Evolutionary conservation across 768 basidiomycete genomes (phyloP).

Genomic region (Pleurotus cornucopiae): DNA sequence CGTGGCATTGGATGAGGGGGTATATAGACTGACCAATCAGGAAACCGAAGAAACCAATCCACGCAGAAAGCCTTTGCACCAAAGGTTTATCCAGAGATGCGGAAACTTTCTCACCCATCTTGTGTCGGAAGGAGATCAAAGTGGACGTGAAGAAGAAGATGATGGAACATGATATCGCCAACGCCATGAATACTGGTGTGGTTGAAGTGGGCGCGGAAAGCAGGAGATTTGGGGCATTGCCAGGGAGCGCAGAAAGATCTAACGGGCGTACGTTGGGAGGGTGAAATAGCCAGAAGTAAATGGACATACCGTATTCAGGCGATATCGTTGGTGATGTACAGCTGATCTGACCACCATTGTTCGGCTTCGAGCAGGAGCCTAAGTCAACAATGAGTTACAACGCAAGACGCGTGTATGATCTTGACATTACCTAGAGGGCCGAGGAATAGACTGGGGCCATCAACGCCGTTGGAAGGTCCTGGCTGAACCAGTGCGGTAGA

Average conservation of each 20-base stretch:
- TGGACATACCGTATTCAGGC: conserved; percentile 56
- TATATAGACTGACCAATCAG: conserved; percentile 47
- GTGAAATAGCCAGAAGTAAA: not conserved
- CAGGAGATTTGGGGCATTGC: conserved; percentile 47
- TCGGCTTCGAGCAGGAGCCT: conserved; percentile 67
- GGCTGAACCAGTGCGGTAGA: conserved; percentile 35
- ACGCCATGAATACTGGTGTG: conserved; percentile 60
- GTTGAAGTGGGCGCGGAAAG: conserved; percentile 58
- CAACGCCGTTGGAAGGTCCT: conserved; percentile 31
- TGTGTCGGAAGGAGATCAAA: conserved; percentile 60
- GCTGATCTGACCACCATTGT: conserved; percentile 42
- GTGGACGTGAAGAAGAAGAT: conserved; percentile 67
- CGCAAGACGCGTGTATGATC: not conserved
- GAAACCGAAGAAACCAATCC: conserved; percentile 77
- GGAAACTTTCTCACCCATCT: conserved; percentile 51
- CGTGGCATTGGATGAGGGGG: not conserved
- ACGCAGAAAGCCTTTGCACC: conserved; percentile 58
- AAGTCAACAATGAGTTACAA: conserved; percentile 6
- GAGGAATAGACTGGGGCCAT: conserved; percentile 67
- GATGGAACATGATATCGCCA: conserved; percentile 51
- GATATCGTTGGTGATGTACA: conserved; percentile 55
- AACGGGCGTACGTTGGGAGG: conserved; percentile 2
- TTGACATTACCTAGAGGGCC: conserved; percentile 54
- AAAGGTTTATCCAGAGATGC: conserved; percentile 50
- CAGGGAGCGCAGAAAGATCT: conserved; percentile 67